Evolutionary conservation across 176 grass and related monocot species (phyloP), one percentile per base, ranked within the genome.

Genomic region (Phragmites australis): DNA sequence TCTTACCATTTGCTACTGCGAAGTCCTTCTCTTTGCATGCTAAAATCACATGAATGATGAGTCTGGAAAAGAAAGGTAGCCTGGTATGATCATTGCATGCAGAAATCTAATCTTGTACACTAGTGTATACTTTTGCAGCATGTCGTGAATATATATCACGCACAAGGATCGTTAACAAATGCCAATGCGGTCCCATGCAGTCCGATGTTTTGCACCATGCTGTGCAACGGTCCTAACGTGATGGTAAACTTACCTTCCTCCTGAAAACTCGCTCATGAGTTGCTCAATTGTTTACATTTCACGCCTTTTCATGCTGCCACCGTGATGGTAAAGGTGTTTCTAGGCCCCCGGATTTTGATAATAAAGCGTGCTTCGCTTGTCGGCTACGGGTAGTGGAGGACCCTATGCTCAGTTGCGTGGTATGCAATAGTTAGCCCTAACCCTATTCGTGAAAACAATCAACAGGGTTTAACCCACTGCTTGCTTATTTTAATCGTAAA

Each of bases 311-410:
- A 93, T 81, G 84, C 76, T 32, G 47, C 70, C 49, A 68, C 88
- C 37, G 72, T 82, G 85, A 88, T 72, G 56, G 70, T 81, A 86
- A 90, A 96, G 87, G 58, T 22, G 62, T 75, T 81, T 81, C 79
- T 74, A 80, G 88, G 49, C 77, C 79, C 81, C 65, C 79, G 13
- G 58, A 59, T 90, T 88, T 88, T 82, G 85, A 69, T 88, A 86
- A 42, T 77, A 92, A 89, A 88, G 87, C 69, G 63, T 82, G 65
- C 64, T 82, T 90, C 14, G 80, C 82, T 86, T 84, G 88, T 84
- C 70, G 85, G 82, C 75, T 76, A 71, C 41, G 37, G 22, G 73
- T 64, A 72, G 56, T 77, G 75, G 72, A 77, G 87, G 70, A 83
- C 90, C 77, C 79, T 83, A 90, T 26, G 62, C 30, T 18, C 56